These are phyloP conservation scores for Pueraria montana DNA, from an alignment of 306 rosid genomes.

Conservation along the genomic window DNA sequence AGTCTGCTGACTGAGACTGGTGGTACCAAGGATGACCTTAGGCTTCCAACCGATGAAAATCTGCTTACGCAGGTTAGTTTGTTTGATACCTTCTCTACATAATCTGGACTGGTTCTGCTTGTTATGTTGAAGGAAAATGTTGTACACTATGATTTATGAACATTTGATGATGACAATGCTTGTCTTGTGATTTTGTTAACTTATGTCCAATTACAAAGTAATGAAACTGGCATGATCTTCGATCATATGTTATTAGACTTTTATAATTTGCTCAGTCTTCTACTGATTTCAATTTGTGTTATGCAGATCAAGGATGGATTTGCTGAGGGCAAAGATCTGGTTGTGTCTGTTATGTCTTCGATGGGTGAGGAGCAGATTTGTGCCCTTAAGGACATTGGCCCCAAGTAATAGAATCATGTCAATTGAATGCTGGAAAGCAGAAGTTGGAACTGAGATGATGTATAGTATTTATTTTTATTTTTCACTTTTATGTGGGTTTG, in stretches of 20 bases:
- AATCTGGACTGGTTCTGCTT: constrained; percentile 26
- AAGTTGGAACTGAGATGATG: constrained; percentile 42
- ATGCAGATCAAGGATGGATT: constrained; percentile 97
- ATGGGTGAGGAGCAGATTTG: constrained; percentile 99
- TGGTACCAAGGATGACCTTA: constrained; percentile 93
- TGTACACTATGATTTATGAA: constrained; percentile 6
- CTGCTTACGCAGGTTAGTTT: constrained; percentile 81
- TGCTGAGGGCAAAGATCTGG: constrained; percentile 88
- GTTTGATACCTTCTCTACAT: background rate
- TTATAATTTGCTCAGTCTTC: background rate
- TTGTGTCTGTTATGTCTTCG: constrained; percentile 92
- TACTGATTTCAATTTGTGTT: constrained; percentile 31
- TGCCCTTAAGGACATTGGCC: constrained; percentile 92
- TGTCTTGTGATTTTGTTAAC: background rate
- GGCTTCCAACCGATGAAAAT: constrained; percentile 91
- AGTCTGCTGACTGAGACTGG: constrained; percentile 96
- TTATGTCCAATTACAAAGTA: background rate
- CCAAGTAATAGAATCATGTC: constrained; percentile 63
- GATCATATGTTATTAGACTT: constrained; percentile 1
- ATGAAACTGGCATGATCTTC: background rate
- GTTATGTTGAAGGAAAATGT: background rate
- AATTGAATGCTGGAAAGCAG: constrained; percentile 37
- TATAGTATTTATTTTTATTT: constrained; percentile 30
- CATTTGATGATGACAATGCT: constrained; percentile 4
- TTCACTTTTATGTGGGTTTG: constrained; percentile 46